Percentiles rank a stretch among this genome's conserved stretches.
Conservation (phyloP, 768 basidiomycete species). For the Polyporus arcularius region DNA sequence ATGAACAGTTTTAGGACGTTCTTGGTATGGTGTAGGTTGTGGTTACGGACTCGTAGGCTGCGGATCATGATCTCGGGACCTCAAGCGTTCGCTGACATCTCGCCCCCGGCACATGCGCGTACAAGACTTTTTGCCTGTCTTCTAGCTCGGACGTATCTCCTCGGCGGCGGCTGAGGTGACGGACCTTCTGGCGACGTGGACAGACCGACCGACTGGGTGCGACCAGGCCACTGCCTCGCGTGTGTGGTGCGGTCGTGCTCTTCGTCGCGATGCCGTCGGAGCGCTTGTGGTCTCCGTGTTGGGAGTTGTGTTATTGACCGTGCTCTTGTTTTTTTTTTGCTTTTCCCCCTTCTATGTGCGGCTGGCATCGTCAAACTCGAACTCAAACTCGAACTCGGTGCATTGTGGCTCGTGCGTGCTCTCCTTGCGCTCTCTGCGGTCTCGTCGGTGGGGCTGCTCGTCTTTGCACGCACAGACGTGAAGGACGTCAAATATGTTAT, state of each 20-base stretch:
- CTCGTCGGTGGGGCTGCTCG: slow-evolving; percentile 36
- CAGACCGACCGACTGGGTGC: slow-evolving; percentile 5
- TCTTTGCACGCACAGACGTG: slow-evolving; percentile 68
- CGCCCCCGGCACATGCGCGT: slow-evolving; percentile 42
- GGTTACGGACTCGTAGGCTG: slow-evolving; percentile 50
- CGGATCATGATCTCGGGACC: slow-evolving; percentile 34
- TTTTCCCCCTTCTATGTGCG: slow-evolving; percentile 26
- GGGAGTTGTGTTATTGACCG: slow-evolving; percentile 43
- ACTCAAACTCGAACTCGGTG: neutral
- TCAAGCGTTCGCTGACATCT: slow-evolving; percentile 38
- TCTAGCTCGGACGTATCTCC: slow-evolving; percentile 47
- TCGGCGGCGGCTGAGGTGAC: slow-evolving; percentile 35
- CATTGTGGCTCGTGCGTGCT: slow-evolving; percentile 22
- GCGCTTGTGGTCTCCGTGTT: slow-evolving; percentile 49
- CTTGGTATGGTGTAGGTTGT: slow-evolving; percentile 49
- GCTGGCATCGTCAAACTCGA: slow-evolving; percentile 1
- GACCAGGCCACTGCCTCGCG: neutral
- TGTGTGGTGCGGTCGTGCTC: slow-evolving; percentile 25
- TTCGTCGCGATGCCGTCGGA: slow-evolving; percentile 42
- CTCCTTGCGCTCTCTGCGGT: slow-evolving; percentile 27
- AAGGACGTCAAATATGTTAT: slow-evolving; percentile 99
- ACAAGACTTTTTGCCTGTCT: slow-evolving; percentile 56
- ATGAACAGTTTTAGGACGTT: slow-evolving; percentile 45
- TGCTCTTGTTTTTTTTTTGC: slow-evolving; percentile 36
- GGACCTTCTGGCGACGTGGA: slow-evolving; percentile 20